phyloP scores from a whole-genome alignment of 495 filamentous ascomycete species.

The Apiosordaria backusii region DNA sequence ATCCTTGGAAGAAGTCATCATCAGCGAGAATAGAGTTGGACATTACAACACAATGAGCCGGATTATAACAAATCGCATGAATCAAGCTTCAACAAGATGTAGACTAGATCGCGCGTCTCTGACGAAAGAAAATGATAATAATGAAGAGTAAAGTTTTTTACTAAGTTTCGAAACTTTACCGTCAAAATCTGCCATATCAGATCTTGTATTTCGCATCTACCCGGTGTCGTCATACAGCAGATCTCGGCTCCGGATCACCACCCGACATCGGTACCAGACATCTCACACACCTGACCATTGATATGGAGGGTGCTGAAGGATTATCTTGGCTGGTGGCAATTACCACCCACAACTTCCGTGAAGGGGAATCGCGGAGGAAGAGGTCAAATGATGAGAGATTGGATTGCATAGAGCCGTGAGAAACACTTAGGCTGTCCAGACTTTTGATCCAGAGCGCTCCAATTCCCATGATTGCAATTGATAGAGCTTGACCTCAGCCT shows the following conservation, averaged over 20 bases:
- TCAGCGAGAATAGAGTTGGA: too few relatives aligned
- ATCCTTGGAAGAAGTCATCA: neutral
- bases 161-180: too few relatives aligned
- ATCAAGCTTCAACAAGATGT: too few relatives aligned
- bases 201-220: neutral
- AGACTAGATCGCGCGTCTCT: too few relatives aligned
- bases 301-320: neutral
- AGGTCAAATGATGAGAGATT: neutral
- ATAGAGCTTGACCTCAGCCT: too few relatives aligned
- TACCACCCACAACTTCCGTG: neutral
- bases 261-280: neutral
- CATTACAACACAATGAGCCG: too few relatives aligned
- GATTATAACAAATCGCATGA: too few relatives aligned
- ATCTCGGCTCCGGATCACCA: neutral
- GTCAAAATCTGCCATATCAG: neutral
- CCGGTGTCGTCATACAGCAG: too few relatives aligned
- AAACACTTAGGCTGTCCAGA: neutral
- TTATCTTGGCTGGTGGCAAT: neutral
- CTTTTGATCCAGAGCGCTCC: neutral
- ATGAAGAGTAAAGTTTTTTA: too few relatives aligned
- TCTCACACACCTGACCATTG: neutral
- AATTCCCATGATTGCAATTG: too few relatives aligned
- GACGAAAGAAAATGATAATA: too few relatives aligned
- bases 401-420: neutral
- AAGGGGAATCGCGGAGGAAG: neutral